Base-by-base conservation (phyloP, 495 filamentous ascomycete species). In the Lasiosphaeris hirsuta region DNA sequence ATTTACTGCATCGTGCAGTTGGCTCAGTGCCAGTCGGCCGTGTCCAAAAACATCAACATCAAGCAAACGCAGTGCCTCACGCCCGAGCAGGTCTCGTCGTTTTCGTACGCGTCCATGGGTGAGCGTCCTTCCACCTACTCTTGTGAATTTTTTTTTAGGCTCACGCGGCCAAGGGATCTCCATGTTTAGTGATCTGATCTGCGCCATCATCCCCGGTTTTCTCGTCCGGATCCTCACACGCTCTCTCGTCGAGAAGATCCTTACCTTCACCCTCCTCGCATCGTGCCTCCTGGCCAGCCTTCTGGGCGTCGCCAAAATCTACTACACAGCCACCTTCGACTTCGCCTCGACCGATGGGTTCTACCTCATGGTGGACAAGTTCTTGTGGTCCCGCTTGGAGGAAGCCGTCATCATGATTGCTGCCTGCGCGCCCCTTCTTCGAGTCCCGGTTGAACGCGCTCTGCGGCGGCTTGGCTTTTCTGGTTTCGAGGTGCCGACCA, bases 181-280 rank as follows among this genome's bases (percentile, higher is more conserved):
- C 48, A 38, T 51, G 35, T 51, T 51, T 14, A 38, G 48, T 34
- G 48, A 51, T 35, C 30, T 51, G 10, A 34, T 51, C 10, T 51
- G 48, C 48, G 48, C 48, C 6, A 9, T 37, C 10, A 51, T 51
- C 34, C 48, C 48, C 33, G 38, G 18, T 17, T 51, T 37, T 4
- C 48, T 51, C 4, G 39, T 51, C 33, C 35, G 48, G 10, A 34
- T 5, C 33, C 48, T 51, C 7, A 39, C 48, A 6, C 48, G 48
- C n/a, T 51, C 48, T 7, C n/a, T 51, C 33, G n/a, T 51, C 33
- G 36, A 51, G 18, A 51, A 51, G 48, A n/a, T 51, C 15, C 48
- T 51, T 13, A 51, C 36, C 7, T 51, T 35, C 33, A 34, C 14
- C 48, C 48, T 51, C 4, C 35, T 39, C 7, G 48, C 33, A 17